Evolutionary conservation across 371 early-diverging fungal genomes (phyloP).

Genomic region (Actinomortierella wolfii): DNA sequence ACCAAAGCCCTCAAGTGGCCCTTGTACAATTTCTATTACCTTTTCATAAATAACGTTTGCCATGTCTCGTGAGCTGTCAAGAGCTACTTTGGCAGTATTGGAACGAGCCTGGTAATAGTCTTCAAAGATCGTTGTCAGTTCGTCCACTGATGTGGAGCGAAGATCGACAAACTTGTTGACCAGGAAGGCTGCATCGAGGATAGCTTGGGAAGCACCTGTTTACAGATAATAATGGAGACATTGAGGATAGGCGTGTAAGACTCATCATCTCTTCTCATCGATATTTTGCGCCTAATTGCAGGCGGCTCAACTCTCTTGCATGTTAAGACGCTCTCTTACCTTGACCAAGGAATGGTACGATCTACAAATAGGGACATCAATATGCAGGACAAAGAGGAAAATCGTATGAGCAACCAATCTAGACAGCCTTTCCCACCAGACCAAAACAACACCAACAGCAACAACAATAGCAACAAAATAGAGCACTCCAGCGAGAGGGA

Average conservation of each 20-base stretch:
- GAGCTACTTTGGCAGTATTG: conserved; percentile 24
- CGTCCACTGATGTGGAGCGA: background rate
- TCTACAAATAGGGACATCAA: conserved; percentile 8
- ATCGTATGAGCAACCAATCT: conserved; percentile 2
- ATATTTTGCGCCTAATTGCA: too few species aligned
- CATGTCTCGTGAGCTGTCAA: conserved; percentile 41
- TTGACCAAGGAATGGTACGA: conserved; percentile 45
- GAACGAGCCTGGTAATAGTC: conserved; percentile 25
- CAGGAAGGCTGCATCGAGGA: conserved; percentile 34
- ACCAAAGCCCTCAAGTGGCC: too few species aligned
- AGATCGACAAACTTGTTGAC: conserved; percentile 21
- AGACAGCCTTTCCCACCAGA: too few species aligned
- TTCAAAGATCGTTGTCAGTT: conserved; percentile 20
- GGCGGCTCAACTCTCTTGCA: too few species aligned
- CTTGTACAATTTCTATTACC: conserved; percentile 3
- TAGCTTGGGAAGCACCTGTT: conserved; percentile 38
- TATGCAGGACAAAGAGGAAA: background rate
- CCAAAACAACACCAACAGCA: too few species aligned
- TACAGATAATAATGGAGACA: too few species aligned
- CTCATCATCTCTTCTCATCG: too few species aligned
- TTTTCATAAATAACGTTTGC: conserved; percentile 42
- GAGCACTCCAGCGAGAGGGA: too few species aligned
- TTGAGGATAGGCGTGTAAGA: too few species aligned
- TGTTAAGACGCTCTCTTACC: conserved; percentile 6
- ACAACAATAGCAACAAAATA: too few species aligned